These are phyloP conservation scores for Penstemon newberryi DNA, from an alignment of 257 asterid species.

Conservation along the genomic window DNA sequence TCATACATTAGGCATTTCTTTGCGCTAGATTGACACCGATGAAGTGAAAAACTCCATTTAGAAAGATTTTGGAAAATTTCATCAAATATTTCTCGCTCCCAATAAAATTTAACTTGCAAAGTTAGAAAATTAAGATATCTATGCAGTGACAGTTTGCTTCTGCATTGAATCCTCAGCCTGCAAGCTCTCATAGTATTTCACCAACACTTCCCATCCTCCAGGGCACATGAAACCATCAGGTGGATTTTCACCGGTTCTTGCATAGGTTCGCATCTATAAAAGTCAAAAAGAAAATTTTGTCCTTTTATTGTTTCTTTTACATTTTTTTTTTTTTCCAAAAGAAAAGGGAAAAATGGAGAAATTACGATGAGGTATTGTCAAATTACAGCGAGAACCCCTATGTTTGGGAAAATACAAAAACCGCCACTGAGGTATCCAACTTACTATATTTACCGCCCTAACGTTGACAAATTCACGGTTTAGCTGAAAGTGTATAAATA, in stretches of 20 bases:
- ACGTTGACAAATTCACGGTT: no score
- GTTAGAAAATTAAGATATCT: conserved; percentile 12
- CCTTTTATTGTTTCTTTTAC: no score
- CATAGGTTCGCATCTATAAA: conserved; percentile 69
- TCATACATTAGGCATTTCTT: neutral
- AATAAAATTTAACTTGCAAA: neutral
- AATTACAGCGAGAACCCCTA: no score
- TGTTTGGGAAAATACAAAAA: neutral
- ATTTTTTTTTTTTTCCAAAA: no score
- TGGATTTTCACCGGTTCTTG: conserved; percentile 75
- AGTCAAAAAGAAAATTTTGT: neutral
- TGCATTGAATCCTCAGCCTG: conserved; percentile 60
- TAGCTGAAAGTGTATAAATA: no score
- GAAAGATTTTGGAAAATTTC: conserved; percentile 24
- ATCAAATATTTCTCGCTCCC: neutral
- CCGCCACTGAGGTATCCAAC: neutral
- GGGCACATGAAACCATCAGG: conserved; percentile 91
- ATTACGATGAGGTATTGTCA: no score
- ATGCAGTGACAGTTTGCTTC: conserved; percentile 52
- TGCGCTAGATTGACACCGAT: conserved; percentile 11
- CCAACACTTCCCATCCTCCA: conserved; percentile 80
- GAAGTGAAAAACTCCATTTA: conserved; percentile 15
- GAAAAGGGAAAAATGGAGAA: no score
- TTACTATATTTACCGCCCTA: neutral
- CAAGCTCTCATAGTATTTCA: conserved; percentile 70